These are phyloP conservation scores for Erigeron philadelphicus DNA, from an alignment of 140 eudicot genomes.

Conservation along the genomic window DNA sequence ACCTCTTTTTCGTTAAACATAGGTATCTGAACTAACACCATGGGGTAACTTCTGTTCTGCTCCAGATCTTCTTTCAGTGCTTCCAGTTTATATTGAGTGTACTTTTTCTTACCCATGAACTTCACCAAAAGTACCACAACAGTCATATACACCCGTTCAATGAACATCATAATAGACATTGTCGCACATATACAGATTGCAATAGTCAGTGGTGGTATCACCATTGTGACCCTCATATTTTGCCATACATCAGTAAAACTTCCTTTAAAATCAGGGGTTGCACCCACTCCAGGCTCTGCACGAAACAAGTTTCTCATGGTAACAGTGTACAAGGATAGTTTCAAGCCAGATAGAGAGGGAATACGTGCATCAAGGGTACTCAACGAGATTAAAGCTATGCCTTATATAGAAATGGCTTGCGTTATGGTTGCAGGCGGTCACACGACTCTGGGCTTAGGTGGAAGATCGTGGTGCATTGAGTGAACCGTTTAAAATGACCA, in stretches of 20 bases:
- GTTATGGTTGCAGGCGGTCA: slow-evolving; percentile 35
- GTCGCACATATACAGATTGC: slow-evolving; percentile 51
- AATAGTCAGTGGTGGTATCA: slow-evolving; percentile 46
- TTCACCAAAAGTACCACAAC: slow-evolving; percentile 55
- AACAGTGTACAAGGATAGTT: neutral
- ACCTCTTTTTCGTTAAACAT: slow-evolving; percentile 92
- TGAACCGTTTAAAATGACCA: slow-evolving; percentile 36
- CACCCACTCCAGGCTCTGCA: slow-evolving; percentile 32
- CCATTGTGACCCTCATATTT: slow-evolving; percentile 40
- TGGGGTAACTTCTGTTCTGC: slow-evolving; percentile 51
- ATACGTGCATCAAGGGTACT: slow-evolving; percentile 16
- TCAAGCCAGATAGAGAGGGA: slow-evolving; percentile 5
- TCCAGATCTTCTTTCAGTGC: slow-evolving; percentile 58
- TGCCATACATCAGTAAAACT: slow-evolving; percentile 51
- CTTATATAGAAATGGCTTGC: slow-evolving; percentile 41
- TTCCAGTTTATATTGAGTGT: slow-evolving; percentile 59
- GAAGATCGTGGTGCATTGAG: slow-evolving; percentile 35
- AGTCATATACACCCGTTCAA: slow-evolving; percentile 71
- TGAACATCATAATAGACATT: slow-evolving; percentile 80
- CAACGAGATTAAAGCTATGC: slow-evolving; percentile 25
- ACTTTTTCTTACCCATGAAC: slow-evolving; percentile 48
- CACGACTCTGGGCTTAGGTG: slow-evolving; percentile 33
- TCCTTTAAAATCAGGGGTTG: slow-evolving; percentile 31
- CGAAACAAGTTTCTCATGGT: slow-evolving; percentile 48
- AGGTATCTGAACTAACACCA: slow-evolving; percentile 68